Conservation (phyloP, 2,329 filamentous ascomycete genomes). For the Mycocentrospora acerina region DNA sequence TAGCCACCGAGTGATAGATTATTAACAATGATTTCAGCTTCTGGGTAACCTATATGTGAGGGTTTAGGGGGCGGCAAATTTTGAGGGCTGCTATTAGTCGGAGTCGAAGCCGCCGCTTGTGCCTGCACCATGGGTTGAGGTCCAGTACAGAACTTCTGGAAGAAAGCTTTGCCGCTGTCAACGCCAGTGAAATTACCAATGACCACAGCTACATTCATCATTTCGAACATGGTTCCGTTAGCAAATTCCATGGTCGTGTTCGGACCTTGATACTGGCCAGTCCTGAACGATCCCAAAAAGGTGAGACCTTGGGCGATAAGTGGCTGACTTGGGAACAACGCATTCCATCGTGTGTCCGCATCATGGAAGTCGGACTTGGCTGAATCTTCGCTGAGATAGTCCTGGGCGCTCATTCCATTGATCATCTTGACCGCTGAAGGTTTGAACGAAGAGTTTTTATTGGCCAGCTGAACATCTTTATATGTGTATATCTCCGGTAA, state of each 20-base stretch:
- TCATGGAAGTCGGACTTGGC: slow-evolving; percentile 39
- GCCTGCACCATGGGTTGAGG: slow-evolving; percentile 15
- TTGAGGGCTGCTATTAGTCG: slow-evolving; percentile 16
- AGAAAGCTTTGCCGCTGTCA: slow-evolving; percentile 44
- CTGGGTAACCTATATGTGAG: slow-evolving; percentile 41
- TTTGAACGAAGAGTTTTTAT: slow-evolving; percentile 29
- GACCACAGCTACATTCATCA: slow-evolving; percentile 35
- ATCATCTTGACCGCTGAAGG: slow-evolving; percentile 42
- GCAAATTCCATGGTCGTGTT: slow-evolving; percentile 39
- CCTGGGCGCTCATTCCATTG: slow-evolving; percentile 37
- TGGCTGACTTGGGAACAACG: slow-evolving; percentile 39
- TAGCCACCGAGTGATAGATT: slow-evolving; percentile 48
- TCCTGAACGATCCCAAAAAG: slow-evolving; percentile 33
- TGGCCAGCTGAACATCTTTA: slow-evolving; percentile 30
- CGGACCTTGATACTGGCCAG: slow-evolving; percentile 33
- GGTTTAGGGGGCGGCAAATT: slow-evolving; percentile 25
- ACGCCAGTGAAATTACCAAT: slow-evolving; percentile 38
- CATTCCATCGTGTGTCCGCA: slow-evolving; percentile 45
- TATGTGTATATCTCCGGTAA: slow-evolving; percentile 42
- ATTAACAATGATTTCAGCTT: slow-evolving; percentile 38
- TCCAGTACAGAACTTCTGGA: slow-evolving; percentile 41
- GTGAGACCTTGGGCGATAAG: slow-evolving; percentile 29
- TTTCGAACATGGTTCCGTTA: slow-evolving; percentile 37
- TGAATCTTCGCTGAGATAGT: slow-evolving; percentile 38
- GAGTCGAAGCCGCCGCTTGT: slow-evolving; percentile 11